Base-by-base conservation (phyloP, 2,329 filamentous ascomycete genomes). In the Monosporascus sp. region DNA sequence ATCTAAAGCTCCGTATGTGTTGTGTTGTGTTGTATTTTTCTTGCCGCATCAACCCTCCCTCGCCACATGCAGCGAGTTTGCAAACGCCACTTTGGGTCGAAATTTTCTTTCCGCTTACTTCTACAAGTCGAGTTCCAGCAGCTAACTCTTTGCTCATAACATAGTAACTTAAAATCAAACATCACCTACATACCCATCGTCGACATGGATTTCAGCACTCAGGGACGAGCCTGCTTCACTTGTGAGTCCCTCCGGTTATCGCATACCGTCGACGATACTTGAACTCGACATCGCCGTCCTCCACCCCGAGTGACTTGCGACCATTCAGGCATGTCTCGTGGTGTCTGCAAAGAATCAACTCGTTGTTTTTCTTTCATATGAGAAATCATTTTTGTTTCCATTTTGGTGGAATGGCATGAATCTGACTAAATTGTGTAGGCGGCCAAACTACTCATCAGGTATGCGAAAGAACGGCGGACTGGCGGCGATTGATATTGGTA, bases 361-460 rank as follows among this genome's bases (percentile, higher is more conserved):
- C 20, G 18, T 25, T 37, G 20, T 14, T 50, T 36, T 44, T 47
- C n/a, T 51, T 49, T 20, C 48, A 60, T 60, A 39, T 52, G 48
- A 20, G 41, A 51, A 56, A 57, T 41, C 51, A 66, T 60, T 50
- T 53, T 56, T 53, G 55, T 64, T 54, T 58, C 49, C 39, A 24
- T 52, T 38, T 57, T 51, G 48, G 59, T 45, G 45, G 51, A 45
- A 51, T 53, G 52, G 50, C 51, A 61, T 60, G 47, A 34, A 61
- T 63, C 59, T 67, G 59, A 65, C 58, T 50, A 56, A 54, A 61
- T 65, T 56, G 46, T 63, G 56, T 72, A 90, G 87, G 87, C 76
- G 86, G 86, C 73, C 84, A 86, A 71, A 78, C 81, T 61, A 82
- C 81, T 65, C 88, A 90, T 72, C 86, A 89, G 85, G 85, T 88